Percentiles rank a stretch among this genome's conserved stretches.
Conservation (phyloP, 2,329 filamentous ascomycete genomes). For the Stenocarpella maydis region DNA sequence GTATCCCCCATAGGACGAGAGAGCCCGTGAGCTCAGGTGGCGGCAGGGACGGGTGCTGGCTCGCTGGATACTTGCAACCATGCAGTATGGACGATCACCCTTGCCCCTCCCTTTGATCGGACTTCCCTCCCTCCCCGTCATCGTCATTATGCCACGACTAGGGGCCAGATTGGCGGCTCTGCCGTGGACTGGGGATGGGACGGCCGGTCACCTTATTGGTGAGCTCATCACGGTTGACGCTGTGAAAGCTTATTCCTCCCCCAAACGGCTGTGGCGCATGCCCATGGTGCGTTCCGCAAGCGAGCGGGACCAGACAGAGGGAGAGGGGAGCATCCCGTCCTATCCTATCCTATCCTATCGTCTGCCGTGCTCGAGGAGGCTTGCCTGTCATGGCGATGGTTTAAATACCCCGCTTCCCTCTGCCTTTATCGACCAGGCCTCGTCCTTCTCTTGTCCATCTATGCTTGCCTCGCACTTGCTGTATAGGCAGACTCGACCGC, state of each 20-base stretch:
- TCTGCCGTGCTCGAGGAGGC: background rate
- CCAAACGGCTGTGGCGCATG: background rate
- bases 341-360: background rate
- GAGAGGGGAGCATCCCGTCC: background rate
- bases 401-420: constrained; percentile 25
- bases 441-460: too few relatives aligned
- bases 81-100: background rate
- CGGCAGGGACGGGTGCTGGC: background rate
- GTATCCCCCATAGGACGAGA: background rate
- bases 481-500: background rate
- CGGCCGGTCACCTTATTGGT: constrained; percentile 14
- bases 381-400: background rate
- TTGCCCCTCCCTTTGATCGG: constrained; percentile 17
- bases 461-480: too few relatives aligned
- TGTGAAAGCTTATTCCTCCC: constrained; percentile 16
- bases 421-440: too few relatives aligned
- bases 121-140: constrained; percentile 1
- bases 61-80: too few relatives aligned
- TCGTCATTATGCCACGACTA: constrained; percentile 21
- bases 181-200: constrained; percentile 7
- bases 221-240: constrained; percentile 14
- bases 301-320: background rate
- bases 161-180: constrained; percentile 13
- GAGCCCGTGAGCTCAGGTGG: background rate
- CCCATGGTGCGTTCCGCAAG: background rate